A percentile compares a stretch with the other conserved stretches of the same genome.
Conservation (phyloP, 345 rosid genomes). For the Draba incana region DNA sequence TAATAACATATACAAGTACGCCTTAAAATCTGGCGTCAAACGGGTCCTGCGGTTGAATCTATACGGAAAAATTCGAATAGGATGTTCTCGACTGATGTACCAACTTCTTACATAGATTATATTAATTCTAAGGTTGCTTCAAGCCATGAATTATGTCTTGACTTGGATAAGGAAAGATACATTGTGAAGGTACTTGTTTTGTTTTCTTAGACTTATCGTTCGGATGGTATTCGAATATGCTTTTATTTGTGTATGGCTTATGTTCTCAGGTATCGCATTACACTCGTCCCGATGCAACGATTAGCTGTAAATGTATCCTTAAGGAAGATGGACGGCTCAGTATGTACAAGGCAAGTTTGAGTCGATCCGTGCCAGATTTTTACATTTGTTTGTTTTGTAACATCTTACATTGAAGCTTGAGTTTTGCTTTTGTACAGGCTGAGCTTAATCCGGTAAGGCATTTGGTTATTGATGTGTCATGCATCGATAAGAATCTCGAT, state of each 20-base stretch:
- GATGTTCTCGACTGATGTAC: constrained; percentile 49
- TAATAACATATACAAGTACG: constrained; percentile 2
- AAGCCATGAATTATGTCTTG: constrained; percentile 44
- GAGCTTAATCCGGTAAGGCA: constrained; percentile 53
- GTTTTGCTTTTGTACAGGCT: constrained; percentile 43
- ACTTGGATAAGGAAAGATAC: constrained; percentile 54
- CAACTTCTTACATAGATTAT: constrained; percentile 47
- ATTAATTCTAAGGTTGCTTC: constrained; percentile 46
- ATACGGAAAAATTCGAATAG: constrained; percentile 36
- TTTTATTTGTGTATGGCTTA: constrained; percentile 19
- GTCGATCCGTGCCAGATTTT: too few species aligned
- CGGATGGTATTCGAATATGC: constrained; percentile 26
- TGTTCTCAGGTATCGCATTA: constrained; percentile 51
- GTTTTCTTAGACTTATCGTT: constrained; percentile 40
- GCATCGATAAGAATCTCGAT: constrained; percentile 65
- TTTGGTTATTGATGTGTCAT: constrained; percentile 61
- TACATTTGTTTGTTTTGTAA: too few species aligned
- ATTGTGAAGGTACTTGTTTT: constrained; percentile 54
- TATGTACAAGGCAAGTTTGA: constrained; percentile 60
- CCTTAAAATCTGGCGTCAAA: constrained; percentile 16
- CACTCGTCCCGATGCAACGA: constrained; percentile 33
- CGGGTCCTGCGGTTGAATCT: constrained; percentile 40
- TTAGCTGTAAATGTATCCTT: constrained; percentile 59
- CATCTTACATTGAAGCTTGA: too few species aligned
- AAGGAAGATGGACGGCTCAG: constrained; percentile 52